Percentiles rank a stretch among this genome's conserved stretches.
These are phyloP conservation scores for Oryza officinalis DNA, from an alignment of 176 grass and related monocot genomes.

Conservation along the genomic window DNA sequence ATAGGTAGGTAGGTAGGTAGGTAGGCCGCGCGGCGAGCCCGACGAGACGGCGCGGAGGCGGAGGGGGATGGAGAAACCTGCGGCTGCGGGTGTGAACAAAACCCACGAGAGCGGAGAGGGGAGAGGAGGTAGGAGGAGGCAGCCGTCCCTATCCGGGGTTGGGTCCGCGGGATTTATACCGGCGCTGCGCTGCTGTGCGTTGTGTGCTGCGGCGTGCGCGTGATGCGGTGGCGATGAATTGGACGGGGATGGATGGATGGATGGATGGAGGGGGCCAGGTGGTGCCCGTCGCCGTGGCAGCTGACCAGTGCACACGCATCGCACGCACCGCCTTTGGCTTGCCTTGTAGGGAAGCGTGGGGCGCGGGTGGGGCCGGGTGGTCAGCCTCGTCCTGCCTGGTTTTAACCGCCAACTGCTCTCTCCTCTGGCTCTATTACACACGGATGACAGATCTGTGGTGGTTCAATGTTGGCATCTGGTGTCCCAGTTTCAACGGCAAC, in stretches of 20 bases:
- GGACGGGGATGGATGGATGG: background rate
- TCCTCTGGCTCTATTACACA: background rate
- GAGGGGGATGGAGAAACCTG: slow-evolving; percentile 16
- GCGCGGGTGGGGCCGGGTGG: background rate
- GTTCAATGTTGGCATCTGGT: too few species aligned
- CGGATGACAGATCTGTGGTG: background rate
- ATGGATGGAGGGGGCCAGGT: background rate
- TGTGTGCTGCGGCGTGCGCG: background rate
- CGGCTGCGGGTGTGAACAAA: slow-evolving; percentile 48
- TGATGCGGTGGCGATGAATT: background rate
- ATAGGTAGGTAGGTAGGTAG: background rate
- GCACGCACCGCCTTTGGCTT: background rate
- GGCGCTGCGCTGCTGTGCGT: too few species aligned
- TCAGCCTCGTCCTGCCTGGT: background rate
- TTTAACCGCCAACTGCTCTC: background rate
- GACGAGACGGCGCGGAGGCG: background rate
- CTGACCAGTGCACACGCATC: background rate
- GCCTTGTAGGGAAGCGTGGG: background rate
- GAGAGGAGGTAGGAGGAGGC: background rate
- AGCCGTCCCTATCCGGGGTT: slow-evolving; percentile 23
- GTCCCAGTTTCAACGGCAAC: too few species aligned
- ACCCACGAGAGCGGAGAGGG: background rate
- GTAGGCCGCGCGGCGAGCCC: background rate
- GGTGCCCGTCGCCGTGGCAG: background rate
- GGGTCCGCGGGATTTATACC: slow-evolving; percentile 39